phyloP scores from a whole-genome alignment of 352 stramenopile species.

The Plasmopara halstedii region DNA sequence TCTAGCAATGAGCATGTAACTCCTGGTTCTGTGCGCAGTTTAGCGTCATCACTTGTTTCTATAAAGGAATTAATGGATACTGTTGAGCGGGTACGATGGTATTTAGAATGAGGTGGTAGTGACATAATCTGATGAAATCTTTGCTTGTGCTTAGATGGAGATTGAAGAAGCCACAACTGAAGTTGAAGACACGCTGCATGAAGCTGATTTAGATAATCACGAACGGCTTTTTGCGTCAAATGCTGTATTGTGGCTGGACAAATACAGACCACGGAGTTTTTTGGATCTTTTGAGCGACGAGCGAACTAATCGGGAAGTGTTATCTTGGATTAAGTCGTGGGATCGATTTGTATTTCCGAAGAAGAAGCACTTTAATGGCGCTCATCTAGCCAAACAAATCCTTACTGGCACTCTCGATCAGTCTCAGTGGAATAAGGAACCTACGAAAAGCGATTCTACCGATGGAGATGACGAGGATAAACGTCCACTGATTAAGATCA shows the following conservation, averaged over 20 bases:
- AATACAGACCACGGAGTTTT: conserved; percentile 93
- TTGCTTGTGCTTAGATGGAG: conserved; percentile 34
- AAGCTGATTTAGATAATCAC: neutral
- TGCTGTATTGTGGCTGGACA: conserved; percentile 92
- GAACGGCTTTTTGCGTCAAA: conserved; percentile 3
- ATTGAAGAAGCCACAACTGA: conserved; percentile 49
- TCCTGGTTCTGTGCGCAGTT: conserved; percentile 6
- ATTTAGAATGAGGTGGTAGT: neutral
- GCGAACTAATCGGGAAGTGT: conserved; percentile 94
- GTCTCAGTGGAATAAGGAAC: conserved; percentile 7
- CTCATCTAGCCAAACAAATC: conserved; percentile 6
- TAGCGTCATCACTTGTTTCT: conserved; percentile 30
- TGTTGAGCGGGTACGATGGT: conserved; percentile 37
- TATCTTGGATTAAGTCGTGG: conserved; percentile 93
- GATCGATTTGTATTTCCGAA: conserved; percentile 92
- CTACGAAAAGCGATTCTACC: conserved; percentile 2
- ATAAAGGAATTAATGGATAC: conserved; percentile 51
- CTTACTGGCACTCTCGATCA: conserved; percentile 8
- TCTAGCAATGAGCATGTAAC: conserved; percentile 7
- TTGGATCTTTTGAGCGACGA: conserved; percentile 95
- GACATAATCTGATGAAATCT: conserved; percentile 10
- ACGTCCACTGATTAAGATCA: conserved; percentile 76
- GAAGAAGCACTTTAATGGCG: conserved; percentile 32
- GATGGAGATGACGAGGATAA: conserved; percentile 36
- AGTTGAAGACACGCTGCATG: conserved; percentile 9